Base-by-base conservation (phyloP, 2,329 filamentous ascomycete genomes). In the Sclerotinia trifoliorum region DNA sequence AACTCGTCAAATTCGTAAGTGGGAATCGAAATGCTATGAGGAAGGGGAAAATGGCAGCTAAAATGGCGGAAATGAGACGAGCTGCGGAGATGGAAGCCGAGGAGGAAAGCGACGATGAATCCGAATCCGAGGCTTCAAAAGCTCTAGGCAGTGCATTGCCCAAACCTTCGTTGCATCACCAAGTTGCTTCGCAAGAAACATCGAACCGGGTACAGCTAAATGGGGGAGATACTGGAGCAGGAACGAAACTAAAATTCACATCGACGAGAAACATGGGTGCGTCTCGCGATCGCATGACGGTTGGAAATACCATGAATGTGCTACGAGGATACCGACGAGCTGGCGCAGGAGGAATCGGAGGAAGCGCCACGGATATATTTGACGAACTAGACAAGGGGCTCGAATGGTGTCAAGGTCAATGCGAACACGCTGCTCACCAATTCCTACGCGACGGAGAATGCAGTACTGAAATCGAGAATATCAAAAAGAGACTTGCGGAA, bases 391-490 rank as follows among this genome's bases (percentile, higher is more conserved):
- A 97, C 77, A 91, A 90, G 76, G 86, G 87, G 0, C 82, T 97
- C 35, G 93, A 97, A 76, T 86, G 87, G 71, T 90, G 92, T 6
- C 93, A 97, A 78, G 85, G 85, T 67, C 86, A 93, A 74, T 96
- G 92, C 77, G 94, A 97, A 80, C 88, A 89, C 66, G 94, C 91
- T 3, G 94, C 94, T 0, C 93, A 96, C 76, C 92, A 96, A 75
- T 93, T 95, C 70, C 83, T 97, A n/a, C 88, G 94, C 32, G 90
- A 93, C 65, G 94, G 93, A 15, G 90, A 95, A 75, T 97, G 94
- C 79, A 85, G 83, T n/a, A 85, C 87, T 24, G 92, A 96, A 78
- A 84, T 97, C 51, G 82, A 83, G 35, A 89, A 87, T 58, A 90
- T 94, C 65, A 75, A 76, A 61, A 56, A 52, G 51, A 73, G 71